A percentile compares a stretch with the other conserved stretches of the same genome.
These are phyloP conservation scores for Phylloporus rhodoxanthus DNA, from an alignment of 768 basidiomycete genomes.

Conservation along the genomic window DNA sequence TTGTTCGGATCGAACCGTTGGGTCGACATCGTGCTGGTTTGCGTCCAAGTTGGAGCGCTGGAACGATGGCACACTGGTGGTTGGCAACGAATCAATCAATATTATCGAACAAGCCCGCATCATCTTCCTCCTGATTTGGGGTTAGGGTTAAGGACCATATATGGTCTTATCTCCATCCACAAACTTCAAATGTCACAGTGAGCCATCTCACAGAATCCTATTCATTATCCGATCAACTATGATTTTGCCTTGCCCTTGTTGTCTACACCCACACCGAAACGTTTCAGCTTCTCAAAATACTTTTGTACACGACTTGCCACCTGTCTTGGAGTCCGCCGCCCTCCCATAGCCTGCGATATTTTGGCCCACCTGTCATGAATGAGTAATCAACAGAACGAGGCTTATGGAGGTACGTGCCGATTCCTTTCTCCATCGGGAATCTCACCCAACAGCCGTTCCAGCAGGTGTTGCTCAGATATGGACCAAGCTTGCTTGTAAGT, in stretches of 20 bases:
- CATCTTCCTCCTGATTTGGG: conserved; percentile 6
- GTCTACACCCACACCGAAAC: conserved; percentile 54
- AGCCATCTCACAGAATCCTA: neutral
- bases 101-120: too few species aligned
- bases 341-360: conserved; percentile 78
- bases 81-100: neutral
- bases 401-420: conserved; percentile 39
- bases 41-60: conserved; percentile 11
- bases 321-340: conserved; percentile 69
- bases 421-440: conserved; percentile 75
- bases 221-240: conserved; percentile 3
- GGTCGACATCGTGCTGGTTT: conserved; percentile 37
- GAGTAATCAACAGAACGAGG: conserved; percentile 5
- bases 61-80: neutral
- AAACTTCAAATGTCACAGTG: too few species aligned
- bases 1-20: conserved; percentile 77
- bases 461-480: conserved; percentile 65
- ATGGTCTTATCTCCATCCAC: neutral
- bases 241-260: conserved; percentile 20
- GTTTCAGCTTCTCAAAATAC: conserved; percentile 79
- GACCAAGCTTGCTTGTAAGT: conserved; percentile 86
- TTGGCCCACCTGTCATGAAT: conserved; percentile 58
- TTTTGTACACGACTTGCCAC: conserved; percentile 89
- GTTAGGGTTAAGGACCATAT: conserved; percentile 16
- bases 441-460: conserved; percentile 68